Evolutionary conservation across 2,329 filamentous ascomycete genomes (phyloP), one percentile per base, ranked within the genome.

Genomic region (Botryotinia globosa): DNA sequence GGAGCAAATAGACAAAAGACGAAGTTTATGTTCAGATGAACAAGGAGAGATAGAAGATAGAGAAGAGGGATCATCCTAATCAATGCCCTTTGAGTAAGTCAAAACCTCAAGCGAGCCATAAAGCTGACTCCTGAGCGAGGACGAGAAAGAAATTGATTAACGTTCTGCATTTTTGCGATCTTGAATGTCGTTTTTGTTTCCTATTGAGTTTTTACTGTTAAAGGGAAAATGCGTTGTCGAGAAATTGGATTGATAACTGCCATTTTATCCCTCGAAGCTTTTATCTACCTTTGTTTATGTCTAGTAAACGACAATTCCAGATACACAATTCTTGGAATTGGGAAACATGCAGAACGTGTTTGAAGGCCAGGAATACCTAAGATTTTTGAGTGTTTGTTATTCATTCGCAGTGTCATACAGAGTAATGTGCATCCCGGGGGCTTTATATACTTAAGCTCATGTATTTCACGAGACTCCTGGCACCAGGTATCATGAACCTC

Each of bases 191-290:
- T 34, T 34, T 34, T 34, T 34, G 34, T 34, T 34, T 34, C 34
- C 4, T 34, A 34, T 4, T 34, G 5, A 34, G 4, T 34, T 34
- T 34, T 34, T 34, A 34, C 34, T 3, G 48, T n/a, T n/a, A 1
- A n/a, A 5, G 6, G 9, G 10, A 5, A 1, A 16, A 51, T 14
- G 14, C 14, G 2, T 51, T 16, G 25, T 51, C 48, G 1, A 51
- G 10, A n/a, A 51, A 7, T 3, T n/a, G 25, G 48, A 51, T n/a
- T n/a, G 25, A 51, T 16, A 5, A 7, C 5, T 2, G 48, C 2
- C 22, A 1, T 1, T n/a, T 4, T 51, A 51, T 14, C 12, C 7
- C 1, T 7, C 5, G 3, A 0, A n/a, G 48, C 25, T 7, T 4
- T n/a, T 14, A 14, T 5, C 10, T 51, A n/a, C 48, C 45, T 25